phyloP scores from a whole-genome alignment of 1,139 yeast species.

The Komagataea norvegica region DNA sequence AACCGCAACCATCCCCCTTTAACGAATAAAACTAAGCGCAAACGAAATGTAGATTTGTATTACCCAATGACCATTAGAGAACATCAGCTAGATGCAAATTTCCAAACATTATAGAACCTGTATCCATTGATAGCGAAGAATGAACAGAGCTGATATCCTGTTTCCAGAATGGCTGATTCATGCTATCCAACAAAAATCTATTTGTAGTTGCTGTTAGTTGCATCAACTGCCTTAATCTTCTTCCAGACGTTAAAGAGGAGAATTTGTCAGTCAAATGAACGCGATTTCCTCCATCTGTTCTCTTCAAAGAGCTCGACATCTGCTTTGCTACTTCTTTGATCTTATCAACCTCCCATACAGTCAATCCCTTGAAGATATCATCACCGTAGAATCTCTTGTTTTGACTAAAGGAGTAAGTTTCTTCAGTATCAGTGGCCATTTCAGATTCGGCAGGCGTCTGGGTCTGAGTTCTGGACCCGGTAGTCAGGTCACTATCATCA shows the following conservation, averaged over 20 bases:
- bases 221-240: conserved; percentile 19
- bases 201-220: conserved; percentile 19
- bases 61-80: conserved; percentile 1
- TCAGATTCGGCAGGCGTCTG: conserved; percentile 9
- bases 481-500: conserved; percentile 19
- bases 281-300: conserved; percentile 8
- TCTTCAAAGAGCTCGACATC: conserved; percentile 20
- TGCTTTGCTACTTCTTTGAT: conserved; percentile 24
- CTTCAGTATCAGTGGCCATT: conserved; percentile 4
- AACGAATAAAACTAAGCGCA: neutral
- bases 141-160: conserved; percentile 23
- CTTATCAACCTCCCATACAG: conserved; percentile 22
- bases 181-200: conserved; percentile 12
- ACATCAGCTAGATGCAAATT: conserved; percentile 21
- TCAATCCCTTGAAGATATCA: conserved; percentile 20
- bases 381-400: conserved; percentile 25
- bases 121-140: conserved; percentile 25
- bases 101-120: conserved; percentile 26
- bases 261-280: conserved; percentile 6
- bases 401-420: conserved; percentile 2
- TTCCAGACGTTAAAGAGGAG: conserved; percentile 9
- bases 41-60: neutral
- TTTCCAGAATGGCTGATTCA: conserved; percentile 23
- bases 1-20: no score
- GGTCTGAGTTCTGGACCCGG: neutral